Base-by-base conservation (phyloP, 805 yeast genomes). In the Saturnispora ahearnii region DNA sequence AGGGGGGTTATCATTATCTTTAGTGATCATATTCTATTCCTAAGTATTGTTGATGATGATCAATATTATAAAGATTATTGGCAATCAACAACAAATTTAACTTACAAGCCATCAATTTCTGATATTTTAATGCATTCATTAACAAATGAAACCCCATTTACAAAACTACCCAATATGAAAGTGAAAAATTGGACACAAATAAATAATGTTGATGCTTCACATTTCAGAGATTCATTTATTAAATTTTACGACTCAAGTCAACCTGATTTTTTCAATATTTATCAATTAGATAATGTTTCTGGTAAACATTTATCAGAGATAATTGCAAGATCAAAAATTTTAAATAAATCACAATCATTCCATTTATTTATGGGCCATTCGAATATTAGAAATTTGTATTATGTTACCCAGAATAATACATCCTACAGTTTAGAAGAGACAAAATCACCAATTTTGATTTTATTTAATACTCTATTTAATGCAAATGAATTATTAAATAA, bases 101-200 rank as follows among this genome's bases (percentile, higher is more conserved):
- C 72, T 28, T 73, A 71, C 44, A 59, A 68, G 43, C 85, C 93
- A 2, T 73, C 83, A 3, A 71, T 85, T 12, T 75, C 96, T 0
- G 96, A 89, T 63, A 73, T 87, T 44, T 68, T 91, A 52, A 87
- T 90, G 95, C 95, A 90, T 59, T 87, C 96, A 0, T 71, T 91
- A 61, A 79, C 86, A 30, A 91, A 91, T 62, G 95, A 87, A 58
- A 82, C 82, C 24, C 93, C 96, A 0, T 72, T 91, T 40, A 55
- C 60, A 3, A 71, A 76, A 37, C 67, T 89, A 15, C 96, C 97
- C 0, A 69, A 71, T 28, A 71, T 91, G 71, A 70, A 68, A 53
- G 96, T 90, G 5, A 72, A 70, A 11, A 73, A 76, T 3, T 87
- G 93, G 86, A 74, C 83, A 28, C 71, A 73, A 11, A 78, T 89